Conservation (phyloP, 1,139 yeast genomes). For the Geotrichum bryndzae region DNA sequence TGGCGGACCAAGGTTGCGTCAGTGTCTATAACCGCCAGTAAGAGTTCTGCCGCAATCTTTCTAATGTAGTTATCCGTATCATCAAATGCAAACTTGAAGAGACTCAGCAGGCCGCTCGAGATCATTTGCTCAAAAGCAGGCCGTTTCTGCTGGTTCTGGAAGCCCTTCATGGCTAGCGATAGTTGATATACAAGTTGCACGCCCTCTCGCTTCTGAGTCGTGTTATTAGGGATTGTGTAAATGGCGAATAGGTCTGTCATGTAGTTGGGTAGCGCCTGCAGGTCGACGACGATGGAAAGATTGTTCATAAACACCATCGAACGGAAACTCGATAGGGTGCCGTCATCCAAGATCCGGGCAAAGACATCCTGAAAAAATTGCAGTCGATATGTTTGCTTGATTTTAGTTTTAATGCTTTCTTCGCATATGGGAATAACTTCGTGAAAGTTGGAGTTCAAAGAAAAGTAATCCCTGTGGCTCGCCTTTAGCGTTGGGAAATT, state of each 20-base stretch:
- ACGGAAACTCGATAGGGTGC: conserved; percentile 57
- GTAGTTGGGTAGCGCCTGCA: conserved; percentile 46
- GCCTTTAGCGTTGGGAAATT: conserved; percentile 76
- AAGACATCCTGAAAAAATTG: conserved; percentile 80
- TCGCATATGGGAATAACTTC: conserved; percentile 63
- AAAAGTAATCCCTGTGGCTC: conserved; percentile 62
- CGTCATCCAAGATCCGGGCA: conserved; percentile 76
- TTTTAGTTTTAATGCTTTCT: conserved; percentile 45
- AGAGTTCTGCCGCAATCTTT: conserved; percentile 75
- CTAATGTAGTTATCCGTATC: conserved; percentile 48
- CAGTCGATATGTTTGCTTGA: conserved; percentile 67
- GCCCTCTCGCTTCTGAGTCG: conserved; percentile 48
- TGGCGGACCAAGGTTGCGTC: conserved; percentile 57
- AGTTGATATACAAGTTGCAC: conserved; percentile 76
- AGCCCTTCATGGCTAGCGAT: conserved; percentile 62
- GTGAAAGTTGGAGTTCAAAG: conserved; percentile 55
- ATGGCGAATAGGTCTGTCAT: conserved; percentile 50
- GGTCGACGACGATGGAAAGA: conserved; percentile 58
- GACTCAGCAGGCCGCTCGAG: conserved; percentile 60
- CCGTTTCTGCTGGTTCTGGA: conserved; percentile 58
- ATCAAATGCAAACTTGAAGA: conserved; percentile 65
- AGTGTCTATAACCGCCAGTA: conserved; percentile 77
- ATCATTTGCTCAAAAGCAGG: conserved; percentile 61
- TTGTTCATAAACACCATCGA: conserved; percentile 65
- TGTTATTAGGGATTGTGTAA: conserved; percentile 35